These are phyloP conservation scores for Aethionema arabicum DNA, from an alignment of 345 rosid genomes.

Conservation along the genomic window DNA sequence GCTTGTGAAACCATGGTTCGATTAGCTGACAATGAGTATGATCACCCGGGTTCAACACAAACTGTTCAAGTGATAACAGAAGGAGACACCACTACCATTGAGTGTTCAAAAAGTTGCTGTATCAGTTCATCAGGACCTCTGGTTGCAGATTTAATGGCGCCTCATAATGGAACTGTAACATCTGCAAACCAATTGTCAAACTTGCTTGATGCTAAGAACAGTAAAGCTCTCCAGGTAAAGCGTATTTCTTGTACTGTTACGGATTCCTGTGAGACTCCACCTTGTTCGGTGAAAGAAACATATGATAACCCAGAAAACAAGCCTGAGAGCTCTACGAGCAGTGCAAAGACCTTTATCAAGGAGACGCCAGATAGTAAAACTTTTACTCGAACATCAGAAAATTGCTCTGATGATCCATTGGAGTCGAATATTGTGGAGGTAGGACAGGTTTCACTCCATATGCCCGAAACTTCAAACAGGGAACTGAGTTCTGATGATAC, in stretches of 20 bases:
- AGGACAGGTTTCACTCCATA: slow-evolving; percentile 8
- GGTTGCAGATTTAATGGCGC: neutral
- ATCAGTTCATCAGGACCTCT: neutral
- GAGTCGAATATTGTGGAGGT: neutral
- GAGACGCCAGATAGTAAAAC: neutral
- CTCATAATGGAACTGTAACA: neutral
- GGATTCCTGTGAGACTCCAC: slow-evolving; percentile 19
- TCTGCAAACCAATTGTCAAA: slow-evolving; percentile 1
- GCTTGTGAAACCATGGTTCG: slow-evolving; percentile 26
- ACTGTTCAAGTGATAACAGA: slow-evolving; percentile 2
- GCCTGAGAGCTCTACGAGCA: slow-evolving; percentile 16
- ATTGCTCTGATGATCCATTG: slow-evolving; percentile 9
- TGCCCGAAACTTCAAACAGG: slow-evolving; percentile 5
- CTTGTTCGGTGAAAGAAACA: slow-evolving; percentile 17
- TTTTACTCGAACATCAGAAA: neutral
- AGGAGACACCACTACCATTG: slow-evolving; percentile 2
- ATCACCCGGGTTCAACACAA: slow-evolving; percentile 12
- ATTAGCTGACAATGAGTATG: slow-evolving; percentile 5
- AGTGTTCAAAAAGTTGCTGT: slow-evolving; percentile 7
- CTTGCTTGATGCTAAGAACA: slow-evolving; percentile 15
- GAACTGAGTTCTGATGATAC: neutral
- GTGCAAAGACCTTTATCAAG: slow-evolving; percentile 4
- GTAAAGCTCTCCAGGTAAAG: slow-evolving; percentile 18
- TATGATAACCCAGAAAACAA: slow-evolving; percentile 9
- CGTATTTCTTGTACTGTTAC: slow-evolving; percentile 26